Conservation (phyloP, 2,329 filamentous ascomycete genomes). For the Fusarium agapanthi region DNA sequence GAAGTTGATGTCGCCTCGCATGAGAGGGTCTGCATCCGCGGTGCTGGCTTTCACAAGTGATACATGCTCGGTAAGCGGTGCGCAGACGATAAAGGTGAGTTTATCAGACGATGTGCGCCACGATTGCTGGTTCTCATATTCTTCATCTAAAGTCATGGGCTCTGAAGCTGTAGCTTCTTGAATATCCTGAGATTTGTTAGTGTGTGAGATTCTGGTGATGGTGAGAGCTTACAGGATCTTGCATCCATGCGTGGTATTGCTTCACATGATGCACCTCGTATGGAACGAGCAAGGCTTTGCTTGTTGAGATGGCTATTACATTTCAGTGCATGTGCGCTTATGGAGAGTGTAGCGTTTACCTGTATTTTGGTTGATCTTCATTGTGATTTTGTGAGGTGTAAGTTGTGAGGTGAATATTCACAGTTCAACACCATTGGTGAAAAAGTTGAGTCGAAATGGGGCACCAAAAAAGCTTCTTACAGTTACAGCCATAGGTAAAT, state of each 20-base stretch:
- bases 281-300: constrained; percentile 78
- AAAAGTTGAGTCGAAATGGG: constrained; percentile 20
- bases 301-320: constrained; percentile 70
- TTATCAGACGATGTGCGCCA: constrained; percentile 88
- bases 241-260: constrained; percentile 91
- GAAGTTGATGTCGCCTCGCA: constrained; percentile 82
- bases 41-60: constrained; percentile 46
- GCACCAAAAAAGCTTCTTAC: not conserved
- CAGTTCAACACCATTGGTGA: constrained; percentile 9
- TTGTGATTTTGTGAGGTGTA: constrained; percentile 38
- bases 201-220: not conserved
- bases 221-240: constrained; percentile 67
- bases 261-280: constrained; percentile 84
- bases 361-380: constrained; percentile 57
- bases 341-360: constrained; percentile 44
- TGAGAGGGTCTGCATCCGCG: constrained; percentile 63
- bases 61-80: constrained; percentile 47
- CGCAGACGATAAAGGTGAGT: constrained; percentile 88
- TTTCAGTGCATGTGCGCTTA: not conserved
- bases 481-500: not conserved
- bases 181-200: constrained; percentile 64
- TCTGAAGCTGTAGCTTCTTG: constrained; percentile 89
- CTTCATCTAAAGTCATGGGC: constrained; percentile 78
- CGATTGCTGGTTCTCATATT: constrained; percentile 88
- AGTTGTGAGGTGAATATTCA: constrained; percentile 16